Evolutionary conservation across 1,284 basidiomycete genomes (phyloP).

Genomic region (Vanrija sp.): DNA sequence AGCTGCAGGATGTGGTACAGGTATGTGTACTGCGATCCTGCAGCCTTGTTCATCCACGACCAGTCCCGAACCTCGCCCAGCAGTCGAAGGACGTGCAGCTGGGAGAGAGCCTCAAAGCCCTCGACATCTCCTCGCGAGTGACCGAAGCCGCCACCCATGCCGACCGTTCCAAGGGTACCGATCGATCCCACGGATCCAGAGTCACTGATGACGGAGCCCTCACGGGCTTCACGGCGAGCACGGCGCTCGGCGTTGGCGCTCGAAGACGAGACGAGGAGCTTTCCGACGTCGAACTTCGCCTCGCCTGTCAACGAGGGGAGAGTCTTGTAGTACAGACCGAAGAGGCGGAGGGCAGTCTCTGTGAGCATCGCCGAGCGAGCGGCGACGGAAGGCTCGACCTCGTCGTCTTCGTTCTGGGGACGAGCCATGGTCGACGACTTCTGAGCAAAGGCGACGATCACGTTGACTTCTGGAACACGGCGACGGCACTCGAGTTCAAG

Average conservation of each 20-base stretch:
- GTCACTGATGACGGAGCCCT: conserved; percentile 44
- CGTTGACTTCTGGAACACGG: conserved; percentile 76
- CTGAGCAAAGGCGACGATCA: conserved; percentile 72
- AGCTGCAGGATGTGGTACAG: conserved; percentile 66
- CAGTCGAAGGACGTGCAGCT: conserved; percentile 73
- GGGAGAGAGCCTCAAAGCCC: conserved; percentile 60
- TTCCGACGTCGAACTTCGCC: conserved; percentile 78
- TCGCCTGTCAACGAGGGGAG: conserved; percentile 71
- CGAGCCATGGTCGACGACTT: conserved; percentile 47
- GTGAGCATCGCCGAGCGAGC: conserved; percentile 58
- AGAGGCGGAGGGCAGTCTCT: conserved; percentile 70
- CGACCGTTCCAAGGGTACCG: conserved; percentile 44
- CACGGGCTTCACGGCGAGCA: conserved; percentile 37
- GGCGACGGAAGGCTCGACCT: conserved; percentile 37
- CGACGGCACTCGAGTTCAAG: conserved; percentile 69
- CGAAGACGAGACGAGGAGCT: conserved; percentile 61
- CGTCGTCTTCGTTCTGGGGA: conserved; percentile 39
- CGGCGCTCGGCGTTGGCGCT: conserved; percentile 43
- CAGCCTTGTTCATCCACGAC: conserved; percentile 66
- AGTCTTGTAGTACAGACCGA: conserved; percentile 77
- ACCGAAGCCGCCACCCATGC: conserved; percentile 50
- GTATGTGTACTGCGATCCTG: conserved; percentile 51
- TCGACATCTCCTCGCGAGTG: conserved; percentile 48
- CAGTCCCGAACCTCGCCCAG: conserved; percentile 71
- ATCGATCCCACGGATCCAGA: conserved; percentile 43